A percentile compares a stretch with the other conserved stretches of the same genome.
These are phyloP conservation scores for Phoenix roebelenii DNA, from an alignment of 176 grass and related monocot species.

Conservation along the genomic window DNA sequence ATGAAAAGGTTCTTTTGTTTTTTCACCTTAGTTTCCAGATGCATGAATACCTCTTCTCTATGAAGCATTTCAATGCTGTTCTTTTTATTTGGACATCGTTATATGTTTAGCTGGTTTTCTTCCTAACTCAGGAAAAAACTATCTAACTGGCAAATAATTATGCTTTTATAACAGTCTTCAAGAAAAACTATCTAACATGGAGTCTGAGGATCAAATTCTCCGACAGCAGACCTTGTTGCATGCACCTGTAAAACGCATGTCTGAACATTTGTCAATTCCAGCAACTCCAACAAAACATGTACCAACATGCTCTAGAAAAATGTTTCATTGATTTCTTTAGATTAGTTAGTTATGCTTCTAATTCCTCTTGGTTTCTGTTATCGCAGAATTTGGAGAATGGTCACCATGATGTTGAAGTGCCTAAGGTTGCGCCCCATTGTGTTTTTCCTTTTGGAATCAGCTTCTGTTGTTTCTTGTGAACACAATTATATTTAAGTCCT, in stretches of 20 bases:
- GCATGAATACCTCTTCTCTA: too few species aligned
- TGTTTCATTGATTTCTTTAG: background rate
- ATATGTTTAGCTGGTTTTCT: too few species aligned
- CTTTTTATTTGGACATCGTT: too few species aligned
- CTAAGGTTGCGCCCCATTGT: slow-evolving; percentile 28
- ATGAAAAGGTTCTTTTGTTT: slow-evolving; percentile 62
- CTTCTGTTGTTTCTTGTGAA: too few species aligned
- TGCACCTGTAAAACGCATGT: slow-evolving; percentile 79
- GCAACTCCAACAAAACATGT: slow-evolving; percentile 47
- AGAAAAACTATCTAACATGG: slow-evolving; percentile 79
- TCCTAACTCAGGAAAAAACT: too few species aligned
- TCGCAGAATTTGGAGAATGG: slow-evolving; percentile 58
- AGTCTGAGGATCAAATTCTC: slow-evolving; percentile 82
- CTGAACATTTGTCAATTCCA: slow-evolving; percentile 92
- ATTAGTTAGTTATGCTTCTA: slow-evolving; percentile 3
- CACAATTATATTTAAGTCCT: too few species aligned
- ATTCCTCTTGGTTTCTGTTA: background rate
- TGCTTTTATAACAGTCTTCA: slow-evolving; percentile 49
- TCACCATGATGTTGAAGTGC: slow-evolving; percentile 42
- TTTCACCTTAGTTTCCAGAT: slow-evolving; percentile 4
- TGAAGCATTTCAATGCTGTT: too few species aligned
- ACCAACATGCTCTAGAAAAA: slow-evolving; percentile 22
- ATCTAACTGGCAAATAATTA: too few species aligned
- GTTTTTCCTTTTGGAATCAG: too few species aligned
- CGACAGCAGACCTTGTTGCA: slow-evolving; percentile 54